Conservation (phyloP, 805 yeast genomes). For the Cyberlindnera maclurae region DNA sequence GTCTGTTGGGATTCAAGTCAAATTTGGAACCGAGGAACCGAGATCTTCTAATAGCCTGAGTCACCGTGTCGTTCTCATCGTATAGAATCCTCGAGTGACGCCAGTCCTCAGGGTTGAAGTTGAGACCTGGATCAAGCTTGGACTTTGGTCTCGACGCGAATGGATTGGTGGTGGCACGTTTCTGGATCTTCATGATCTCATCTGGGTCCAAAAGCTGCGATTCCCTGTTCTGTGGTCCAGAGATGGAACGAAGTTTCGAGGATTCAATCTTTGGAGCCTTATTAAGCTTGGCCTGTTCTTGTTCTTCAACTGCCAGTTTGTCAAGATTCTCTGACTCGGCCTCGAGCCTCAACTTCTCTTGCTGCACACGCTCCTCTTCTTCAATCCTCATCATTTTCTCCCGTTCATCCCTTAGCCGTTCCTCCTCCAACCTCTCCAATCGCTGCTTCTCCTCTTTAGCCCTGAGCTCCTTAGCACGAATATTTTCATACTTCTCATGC, state of each 20-base stretch:
- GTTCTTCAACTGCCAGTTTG: constrained; percentile 12
- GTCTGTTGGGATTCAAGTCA: constrained; percentile 27
- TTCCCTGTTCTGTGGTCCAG: constrained; percentile 26
- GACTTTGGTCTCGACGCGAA: constrained; percentile 35
- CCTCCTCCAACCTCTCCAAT: constrained; percentile 19
- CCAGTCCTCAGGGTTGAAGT: constrained; percentile 20
- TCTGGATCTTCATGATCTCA: constrained; percentile 26
- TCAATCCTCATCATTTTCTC: constrained; percentile 9
- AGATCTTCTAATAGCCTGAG: constrained; percentile 38
- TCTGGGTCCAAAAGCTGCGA: constrained; percentile 20
- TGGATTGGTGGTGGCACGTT: constrained; percentile 31
- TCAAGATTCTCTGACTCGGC: constrained; percentile 5
- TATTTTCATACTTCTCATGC: constrained; percentile 58
- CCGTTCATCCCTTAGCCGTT: constrained; percentile 6
- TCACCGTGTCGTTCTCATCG: constrained; percentile 24
- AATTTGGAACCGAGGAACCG: constrained; percentile 36
- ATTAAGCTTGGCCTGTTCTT: constrained; percentile 13
- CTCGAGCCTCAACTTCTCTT: constrained; percentile 16
- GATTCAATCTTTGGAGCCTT: constrained; percentile 11
- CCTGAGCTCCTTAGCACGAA: constrained; percentile 33
- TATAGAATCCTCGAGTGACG: constrained; percentile 13
- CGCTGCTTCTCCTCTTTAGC: constrained; percentile 38
- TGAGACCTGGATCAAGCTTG: constrained; percentile 36
- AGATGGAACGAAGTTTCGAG: constrained; percentile 28
- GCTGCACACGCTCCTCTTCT: constrained; percentile 19